A percentile compares a stretch with the other conserved stretches of the same genome.
Evolutionary conservation across 257 asterid species (phyloP).

Genomic region (Eustoma russellianum): DNA sequence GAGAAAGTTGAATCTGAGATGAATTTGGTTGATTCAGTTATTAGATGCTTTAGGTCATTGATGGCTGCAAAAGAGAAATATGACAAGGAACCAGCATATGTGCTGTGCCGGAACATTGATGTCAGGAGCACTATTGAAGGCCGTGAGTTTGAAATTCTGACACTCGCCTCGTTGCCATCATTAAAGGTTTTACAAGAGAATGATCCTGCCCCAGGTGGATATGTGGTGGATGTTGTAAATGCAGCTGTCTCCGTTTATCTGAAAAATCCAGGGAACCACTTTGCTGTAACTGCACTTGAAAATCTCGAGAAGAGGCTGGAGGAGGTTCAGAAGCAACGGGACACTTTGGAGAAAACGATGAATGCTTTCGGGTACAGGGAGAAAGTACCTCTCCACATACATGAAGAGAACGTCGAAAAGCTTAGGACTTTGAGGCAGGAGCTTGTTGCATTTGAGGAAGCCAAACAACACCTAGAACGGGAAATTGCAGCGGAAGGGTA

Average conservation of each 20-base stretch:
- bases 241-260: conserved; percentile 59
- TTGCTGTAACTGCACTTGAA: conserved; percentile 68
- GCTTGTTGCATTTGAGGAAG: conserved; percentile 43
- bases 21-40: conserved; percentile 55
- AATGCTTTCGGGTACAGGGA: conserved; percentile 57
- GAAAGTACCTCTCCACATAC: conserved; percentile 53
- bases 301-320: conserved; percentile 73
- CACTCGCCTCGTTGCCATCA: conserved; percentile 69
- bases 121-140: conserved; percentile 33
- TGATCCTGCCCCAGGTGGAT: conserved; percentile 62
- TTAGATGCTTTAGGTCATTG: conserved; percentile 68
- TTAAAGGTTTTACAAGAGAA: conserved; percentile 49
- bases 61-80: conserved; percentile 63
- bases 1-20: conserved; percentile 66
- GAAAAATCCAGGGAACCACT: conserved; percentile 34
- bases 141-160: conserved; percentile 57
- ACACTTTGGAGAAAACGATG: conserved; percentile 40
- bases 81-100: conserved; percentile 72
- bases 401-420: conserved; percentile 39
- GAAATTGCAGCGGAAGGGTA: conserved; percentile 17
- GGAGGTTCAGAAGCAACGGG: conserved; percentile 63
- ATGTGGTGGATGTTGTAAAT: conserved; percentile 51
- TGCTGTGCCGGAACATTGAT: conserved; percentile 54
- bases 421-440: conserved; percentile 48
- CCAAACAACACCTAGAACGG: conserved; percentile 44